Evolutionary conservation across 495 filamentous ascomycete genomes (phyloP).

Genomic region (Glarea lozoyensis): DNA sequence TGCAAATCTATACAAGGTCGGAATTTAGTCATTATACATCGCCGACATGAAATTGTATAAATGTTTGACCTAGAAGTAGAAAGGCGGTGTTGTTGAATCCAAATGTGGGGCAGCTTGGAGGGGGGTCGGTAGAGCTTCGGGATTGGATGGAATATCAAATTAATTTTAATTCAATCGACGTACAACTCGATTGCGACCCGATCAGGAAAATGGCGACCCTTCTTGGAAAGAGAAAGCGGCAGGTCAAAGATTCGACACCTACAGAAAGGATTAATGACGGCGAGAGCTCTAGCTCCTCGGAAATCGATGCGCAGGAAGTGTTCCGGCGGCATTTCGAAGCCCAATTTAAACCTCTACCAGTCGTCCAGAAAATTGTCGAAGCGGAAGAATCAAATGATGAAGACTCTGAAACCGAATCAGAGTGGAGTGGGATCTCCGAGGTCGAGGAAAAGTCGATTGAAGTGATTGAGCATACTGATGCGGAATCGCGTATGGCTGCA

Average conservation of each 20-base stretch:
- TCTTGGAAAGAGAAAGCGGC: constrained; percentile 27
- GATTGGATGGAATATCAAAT: not conserved
- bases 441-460: constrained; percentile 29
- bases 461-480: constrained; percentile 56
- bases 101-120: not conserved
- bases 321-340: constrained; percentile 82
- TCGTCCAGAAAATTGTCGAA: constrained; percentile 17
- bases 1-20: constrained; percentile 96
- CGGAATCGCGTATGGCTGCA: constrained; percentile 22
- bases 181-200: not conserved
- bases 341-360: constrained; percentile 65
- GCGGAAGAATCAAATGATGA: constrained; percentile 7
- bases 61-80: too few species aligned
- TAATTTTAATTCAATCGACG: not conserved
- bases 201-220: constrained; percentile 23
- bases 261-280: constrained; percentile 3
- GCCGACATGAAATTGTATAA: not conserved
- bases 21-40: constrained; percentile 74
- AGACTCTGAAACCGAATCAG: constrained; percentile 31
- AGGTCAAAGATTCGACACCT: constrained; percentile 1
- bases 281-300: constrained; percentile 2
- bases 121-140: constrained; percentile 8
- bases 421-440: constrained; percentile 58
- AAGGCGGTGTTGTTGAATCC: too few species aligned
- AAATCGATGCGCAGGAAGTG: constrained; percentile 37